Evolutionary conservation across 2,329 filamentous ascomycete genomes (phyloP).

Genomic region (Chaetoscypha palmicola): DNA sequence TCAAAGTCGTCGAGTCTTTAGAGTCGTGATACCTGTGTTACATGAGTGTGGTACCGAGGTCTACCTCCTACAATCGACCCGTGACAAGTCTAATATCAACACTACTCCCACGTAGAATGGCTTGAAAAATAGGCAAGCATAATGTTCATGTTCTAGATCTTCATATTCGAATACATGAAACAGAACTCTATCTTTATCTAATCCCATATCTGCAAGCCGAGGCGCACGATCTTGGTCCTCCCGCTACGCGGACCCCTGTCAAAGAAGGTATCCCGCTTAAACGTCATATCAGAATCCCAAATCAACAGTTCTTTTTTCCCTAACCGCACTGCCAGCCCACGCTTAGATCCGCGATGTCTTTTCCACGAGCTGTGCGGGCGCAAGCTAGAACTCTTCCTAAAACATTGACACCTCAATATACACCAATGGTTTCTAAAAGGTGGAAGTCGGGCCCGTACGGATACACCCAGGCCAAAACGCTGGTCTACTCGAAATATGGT

Average conservation of each 20-base stretch:
- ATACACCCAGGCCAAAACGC: slow-evolving; percentile 78
- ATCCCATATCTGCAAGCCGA: neutral
- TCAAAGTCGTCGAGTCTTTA: no score
- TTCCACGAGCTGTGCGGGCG: slow-evolving; percentile 13
- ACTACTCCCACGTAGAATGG: no score
- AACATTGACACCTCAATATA: slow-evolving; percentile 10
- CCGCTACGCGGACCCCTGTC: no score
- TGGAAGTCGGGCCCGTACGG: slow-evolving; percentile 57
- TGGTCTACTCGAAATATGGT: slow-evolving; percentile 68
- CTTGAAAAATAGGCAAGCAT: no score
- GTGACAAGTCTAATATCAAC: no score
- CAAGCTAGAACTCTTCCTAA: slow-evolving; percentile 13
- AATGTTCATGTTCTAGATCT: neutral
- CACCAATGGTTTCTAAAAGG: slow-evolving; percentile 29
- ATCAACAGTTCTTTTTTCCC: neutral
- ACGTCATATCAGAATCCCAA: neutral
- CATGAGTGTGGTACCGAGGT: no score
- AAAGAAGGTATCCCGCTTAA: neutral
- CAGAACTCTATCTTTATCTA: neutral
- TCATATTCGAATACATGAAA: neutral
- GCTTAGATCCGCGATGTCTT: slow-evolving; percentile 12
- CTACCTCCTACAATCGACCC: no score
- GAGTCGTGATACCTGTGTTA: no score
- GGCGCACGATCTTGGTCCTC: no score
- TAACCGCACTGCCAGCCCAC: neutral